phyloP scores from a whole-genome alignment of 208 protist genomes.

The Giardia duodenalis region DNA sequence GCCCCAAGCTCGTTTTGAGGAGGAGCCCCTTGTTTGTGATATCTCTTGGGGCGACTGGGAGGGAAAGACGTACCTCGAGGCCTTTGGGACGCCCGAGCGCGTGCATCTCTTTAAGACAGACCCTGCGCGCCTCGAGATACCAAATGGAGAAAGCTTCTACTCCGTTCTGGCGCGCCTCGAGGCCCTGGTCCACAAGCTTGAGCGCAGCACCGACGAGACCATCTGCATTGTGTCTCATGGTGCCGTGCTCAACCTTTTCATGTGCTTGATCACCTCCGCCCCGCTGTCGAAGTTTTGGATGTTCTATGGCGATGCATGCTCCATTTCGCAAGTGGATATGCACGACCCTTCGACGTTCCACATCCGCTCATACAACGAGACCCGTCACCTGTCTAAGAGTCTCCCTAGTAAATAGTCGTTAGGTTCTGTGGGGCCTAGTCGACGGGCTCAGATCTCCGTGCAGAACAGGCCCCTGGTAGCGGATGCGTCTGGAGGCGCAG shows the following conservation, averaged over 20 bases:
- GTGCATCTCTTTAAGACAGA: background rate
- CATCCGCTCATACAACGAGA: background rate
- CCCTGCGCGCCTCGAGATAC: background rate
- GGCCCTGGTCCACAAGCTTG: background rate
- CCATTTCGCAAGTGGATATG: background rate
- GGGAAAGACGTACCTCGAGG: background rate
- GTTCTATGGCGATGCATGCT: constrained; percentile 20
- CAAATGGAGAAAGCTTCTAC: constrained; percentile 31
- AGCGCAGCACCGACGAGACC: background rate
- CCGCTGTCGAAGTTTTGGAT: constrained; percentile 22
- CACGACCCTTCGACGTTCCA: background rate
- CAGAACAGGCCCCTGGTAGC: no score
- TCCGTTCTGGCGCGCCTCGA: background rate
- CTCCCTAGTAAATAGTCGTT: no score
- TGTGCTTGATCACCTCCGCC: background rate
- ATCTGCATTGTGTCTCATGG: constrained; percentile 23
- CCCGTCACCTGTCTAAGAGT: background rate
- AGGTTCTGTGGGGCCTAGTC: no score
- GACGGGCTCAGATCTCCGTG: no score
- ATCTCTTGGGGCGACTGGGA: constrained; percentile 35
- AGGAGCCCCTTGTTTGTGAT: constrained; percentile 4
- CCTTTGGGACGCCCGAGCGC: background rate
- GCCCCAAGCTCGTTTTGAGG: background rate
- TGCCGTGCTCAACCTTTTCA: constrained; percentile 25
- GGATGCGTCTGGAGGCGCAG: no score